A percentile compares a stretch with the other conserved stretches of the same genome.
phyloP scores from a whole-genome alignment of 352 stramenopile genomes.

The Pythium aquatile region DNA sequence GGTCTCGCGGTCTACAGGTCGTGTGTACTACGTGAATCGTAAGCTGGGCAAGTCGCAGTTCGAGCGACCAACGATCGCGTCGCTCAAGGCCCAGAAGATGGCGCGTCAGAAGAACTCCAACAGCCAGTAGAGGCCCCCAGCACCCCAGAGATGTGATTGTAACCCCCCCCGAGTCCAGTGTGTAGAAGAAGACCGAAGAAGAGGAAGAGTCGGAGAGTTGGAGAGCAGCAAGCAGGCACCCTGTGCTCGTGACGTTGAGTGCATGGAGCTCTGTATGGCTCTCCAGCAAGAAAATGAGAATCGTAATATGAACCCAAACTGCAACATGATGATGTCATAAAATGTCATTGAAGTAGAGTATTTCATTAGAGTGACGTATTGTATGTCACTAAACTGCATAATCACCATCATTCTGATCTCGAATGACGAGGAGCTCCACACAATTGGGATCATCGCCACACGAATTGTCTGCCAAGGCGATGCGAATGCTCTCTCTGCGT shows the following conservation, averaged over 20 bases:
- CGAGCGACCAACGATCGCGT: constrained; percentile 79
- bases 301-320: neutral
- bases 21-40: constrained; percentile 89
- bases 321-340: neutral
- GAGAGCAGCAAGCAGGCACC: neutral
- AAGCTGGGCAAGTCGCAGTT: constrained; percentile 88
- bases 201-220: neutral
- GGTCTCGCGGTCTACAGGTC: constrained; percentile 80
- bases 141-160: neutral
- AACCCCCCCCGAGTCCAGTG: neutral
- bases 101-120: constrained; percentile 57
- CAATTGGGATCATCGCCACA: neutral
- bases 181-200: neutral
- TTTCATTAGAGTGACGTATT: neutral
- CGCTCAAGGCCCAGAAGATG: constrained; percentile 81
- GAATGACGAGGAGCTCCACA: neutral
- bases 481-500: constrained; percentile 21
- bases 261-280: neutral
- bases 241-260: neutral
- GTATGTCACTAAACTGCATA: neutral
- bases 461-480: constrained; percentile 12
- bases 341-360: constrained; percentile 1
- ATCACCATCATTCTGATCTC: constrained; percentile 22
- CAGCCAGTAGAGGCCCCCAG: constrained; percentile 7
- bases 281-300: neutral